A percentile compares a stretch with the other conserved stretches of the same genome.
Conservation (phyloP, 208 protist species). For the Phytomonas serpens region DNA sequence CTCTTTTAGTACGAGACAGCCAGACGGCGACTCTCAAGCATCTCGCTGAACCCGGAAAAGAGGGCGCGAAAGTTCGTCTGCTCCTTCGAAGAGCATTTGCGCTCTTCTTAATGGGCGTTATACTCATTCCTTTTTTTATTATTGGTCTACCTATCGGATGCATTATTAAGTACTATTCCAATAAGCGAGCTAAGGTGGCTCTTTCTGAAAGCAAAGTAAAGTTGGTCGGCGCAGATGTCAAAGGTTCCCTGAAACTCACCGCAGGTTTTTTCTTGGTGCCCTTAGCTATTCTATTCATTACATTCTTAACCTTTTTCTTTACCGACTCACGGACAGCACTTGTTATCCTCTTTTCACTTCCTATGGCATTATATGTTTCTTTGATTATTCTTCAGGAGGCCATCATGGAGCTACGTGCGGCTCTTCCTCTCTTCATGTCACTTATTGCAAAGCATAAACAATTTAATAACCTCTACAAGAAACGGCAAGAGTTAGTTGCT, state of each 20-base stretch:
- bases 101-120: slow-evolving; percentile 64
- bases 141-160: slow-evolving; percentile 69
- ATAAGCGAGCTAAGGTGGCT: slow-evolving; percentile 53
- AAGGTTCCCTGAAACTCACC: slow-evolving; percentile 83
- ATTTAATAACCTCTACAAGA: slow-evolving; percentile 81
- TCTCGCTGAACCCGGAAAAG: slow-evolving; percentile 37
- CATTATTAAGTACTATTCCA: slow-evolving; percentile 40
- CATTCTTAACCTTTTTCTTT: slow-evolving; percentile 50
- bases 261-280: slow-evolving; percentile 62
- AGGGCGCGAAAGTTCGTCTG: slow-evolving; percentile 44
- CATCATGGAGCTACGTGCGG: slow-evolving; percentile 69
- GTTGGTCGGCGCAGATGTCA: slow-evolving; percentile 84
- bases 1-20: slow-evolving; percentile 75
- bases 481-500: slow-evolving; percentile 49
- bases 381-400: slow-evolving; percentile 80
- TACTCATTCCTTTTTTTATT: slow-evolving; percentile 79
- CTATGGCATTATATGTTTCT: slow-evolving; percentile 89
- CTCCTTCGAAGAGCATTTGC: slow-evolving; percentile 67
- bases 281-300: slow-evolving; percentile 41
- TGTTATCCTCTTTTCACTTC: slow-evolving; percentile 61
- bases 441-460: slow-evolving; percentile 80
- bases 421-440: slow-evolving; percentile 84
- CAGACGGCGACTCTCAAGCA: slow-evolving; percentile 78
- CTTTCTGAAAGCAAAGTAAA: slow-evolving; percentile 82
- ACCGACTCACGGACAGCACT: slow-evolving; percentile 58